Percentiles rank a stretch among this genome's conserved stretches.
phyloP scores from a whole-genome alignment of 1,139 yeast species.

The Blastobotrys buckinghamii region DNA sequence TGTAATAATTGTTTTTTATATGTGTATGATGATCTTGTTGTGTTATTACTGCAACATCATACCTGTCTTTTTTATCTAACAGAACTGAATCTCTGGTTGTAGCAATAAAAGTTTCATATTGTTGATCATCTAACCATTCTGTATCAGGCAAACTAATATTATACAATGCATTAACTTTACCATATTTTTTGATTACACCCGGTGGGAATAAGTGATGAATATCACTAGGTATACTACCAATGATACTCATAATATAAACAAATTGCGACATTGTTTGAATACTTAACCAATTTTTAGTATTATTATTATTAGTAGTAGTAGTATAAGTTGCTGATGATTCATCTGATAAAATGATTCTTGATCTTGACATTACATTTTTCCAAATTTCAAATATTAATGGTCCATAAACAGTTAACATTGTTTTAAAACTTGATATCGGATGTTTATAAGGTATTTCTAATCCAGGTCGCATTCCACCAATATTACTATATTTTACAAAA shows the following conservation, averaged over 20 bases:
- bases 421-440: conserved; percentile 45
- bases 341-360: conserved; percentile 50
- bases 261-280: conserved; percentile 43
- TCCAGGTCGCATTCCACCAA: conserved; percentile 1
- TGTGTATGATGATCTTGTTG: conserved; percentile 4
- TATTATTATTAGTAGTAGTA: too few relatives aligned
- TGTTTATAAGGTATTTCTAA: conserved; percentile 31
- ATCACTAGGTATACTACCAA: conserved; percentile 44
- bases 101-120: conserved; percentile 45
- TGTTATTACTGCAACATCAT: conserved; percentile 40
- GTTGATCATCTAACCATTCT: conserved; percentile 16
- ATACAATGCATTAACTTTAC: conserved; percentile 32
- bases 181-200: conserved; percentile 2
- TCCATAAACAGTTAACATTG: conserved; percentile 52
- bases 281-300: conserved; percentile 19
- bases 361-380: conserved; percentile 60
- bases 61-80: conserved; percentile 48
- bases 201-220: conserved; percentile 24
- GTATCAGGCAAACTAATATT: conserved; percentile 60
- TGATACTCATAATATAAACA: conserved; percentile 43
- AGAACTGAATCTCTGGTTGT: conserved; percentile 69
- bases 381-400: conserved; percentile 68
- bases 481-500: conserved; percentile 10
- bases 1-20: not conserved
- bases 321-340: too few relatives aligned